phyloP scores from a whole-genome alignment of 2,329 filamentous ascomycete species.

The Pseudocercospora pini-densiflorae region DNA sequence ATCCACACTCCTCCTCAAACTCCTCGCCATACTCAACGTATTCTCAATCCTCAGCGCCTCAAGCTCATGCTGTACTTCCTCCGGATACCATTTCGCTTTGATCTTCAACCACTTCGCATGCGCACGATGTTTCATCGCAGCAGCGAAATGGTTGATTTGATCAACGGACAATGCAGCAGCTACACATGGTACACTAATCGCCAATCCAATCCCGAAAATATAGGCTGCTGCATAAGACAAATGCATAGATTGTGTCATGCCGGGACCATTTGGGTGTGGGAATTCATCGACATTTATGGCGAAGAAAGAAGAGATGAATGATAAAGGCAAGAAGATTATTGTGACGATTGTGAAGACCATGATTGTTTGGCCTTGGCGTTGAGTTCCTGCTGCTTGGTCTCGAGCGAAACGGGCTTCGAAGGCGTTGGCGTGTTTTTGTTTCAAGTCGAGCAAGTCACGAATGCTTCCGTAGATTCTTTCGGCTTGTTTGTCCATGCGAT shows the following conservation, averaged over 20 bases:
- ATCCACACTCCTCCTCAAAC: constrained; percentile 26
- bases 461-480: constrained; percentile 64
- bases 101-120: constrained; percentile 11
- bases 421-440: constrained; percentile 71
- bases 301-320: constrained; percentile 61
- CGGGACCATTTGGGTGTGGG: constrained; percentile 38
- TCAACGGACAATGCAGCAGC: constrained; percentile 27
- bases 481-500: constrained; percentile 67
- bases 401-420: constrained; percentile 66
- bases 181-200: constrained; percentile 52
- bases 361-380: constrained; percentile 60
- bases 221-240: constrained; percentile 58
- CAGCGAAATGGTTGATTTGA: constrained; percentile 21
- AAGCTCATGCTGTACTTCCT: constrained; percentile 5
- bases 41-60: constrained; percentile 20
- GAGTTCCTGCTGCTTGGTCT: constrained; percentile 65
- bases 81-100: neutral
- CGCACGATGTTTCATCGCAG: constrained; percentile 5
- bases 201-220: constrained; percentile 60
- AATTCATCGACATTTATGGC: constrained; percentile 59
- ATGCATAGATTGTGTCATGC: constrained; percentile 33
- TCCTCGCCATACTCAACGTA: constrained; percentile 23
- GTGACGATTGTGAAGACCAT: constrained; percentile 66
- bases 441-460: constrained; percentile 67
- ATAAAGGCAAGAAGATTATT: constrained; percentile 61